Percentiles rank a stretch among this genome's conserved stretches.
These are phyloP conservation scores for Paracoccidioides lutzii DNA, from an alignment of 2,329 filamentous ascomycete species.

Conservation along the genomic window DNA sequence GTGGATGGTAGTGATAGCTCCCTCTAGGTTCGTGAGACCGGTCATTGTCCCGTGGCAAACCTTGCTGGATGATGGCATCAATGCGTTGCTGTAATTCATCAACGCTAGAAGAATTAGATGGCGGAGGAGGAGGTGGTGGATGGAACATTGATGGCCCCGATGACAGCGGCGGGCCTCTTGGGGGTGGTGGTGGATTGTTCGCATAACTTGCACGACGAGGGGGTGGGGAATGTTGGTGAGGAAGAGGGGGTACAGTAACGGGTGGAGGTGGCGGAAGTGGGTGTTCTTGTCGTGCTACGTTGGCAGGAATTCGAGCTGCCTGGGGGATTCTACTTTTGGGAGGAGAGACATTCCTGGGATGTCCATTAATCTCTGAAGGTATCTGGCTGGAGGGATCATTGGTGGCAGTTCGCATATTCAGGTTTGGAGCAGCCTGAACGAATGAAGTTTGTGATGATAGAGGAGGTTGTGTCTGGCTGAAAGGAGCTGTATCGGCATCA, in stretches of 20 bases:
- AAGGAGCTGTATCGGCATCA: background rate
- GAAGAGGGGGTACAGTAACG: background rate
- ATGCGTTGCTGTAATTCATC: constrained; percentile 5
- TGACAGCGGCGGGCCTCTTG: background rate
- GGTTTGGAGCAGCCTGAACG: constrained; percentile 1
- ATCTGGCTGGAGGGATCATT: background rate
- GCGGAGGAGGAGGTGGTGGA: constrained; percentile 4
- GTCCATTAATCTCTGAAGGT: background rate
- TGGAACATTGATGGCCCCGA: background rate
- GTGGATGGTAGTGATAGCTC: background rate
- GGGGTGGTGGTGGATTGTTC: background rate
- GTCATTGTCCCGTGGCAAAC: background rate
- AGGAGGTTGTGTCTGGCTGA: background rate
- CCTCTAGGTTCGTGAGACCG: background rate
- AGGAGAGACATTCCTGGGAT: background rate
- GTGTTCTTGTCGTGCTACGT: background rate
- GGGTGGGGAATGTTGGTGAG: background rate
- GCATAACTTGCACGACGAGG: constrained; percentile 1
- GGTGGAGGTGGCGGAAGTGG: constrained; percentile 1
- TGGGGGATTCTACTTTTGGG: constrained; percentile 1
- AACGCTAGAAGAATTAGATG: background rate
- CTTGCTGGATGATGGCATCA: constrained; percentile 6
- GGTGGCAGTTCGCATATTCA: constrained; percentile 1
- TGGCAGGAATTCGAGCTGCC: background rate
- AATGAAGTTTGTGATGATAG: constrained; percentile 3